Conservation (phyloP, 305 asterid genomes). For the Euphrasia arctica region DNA sequence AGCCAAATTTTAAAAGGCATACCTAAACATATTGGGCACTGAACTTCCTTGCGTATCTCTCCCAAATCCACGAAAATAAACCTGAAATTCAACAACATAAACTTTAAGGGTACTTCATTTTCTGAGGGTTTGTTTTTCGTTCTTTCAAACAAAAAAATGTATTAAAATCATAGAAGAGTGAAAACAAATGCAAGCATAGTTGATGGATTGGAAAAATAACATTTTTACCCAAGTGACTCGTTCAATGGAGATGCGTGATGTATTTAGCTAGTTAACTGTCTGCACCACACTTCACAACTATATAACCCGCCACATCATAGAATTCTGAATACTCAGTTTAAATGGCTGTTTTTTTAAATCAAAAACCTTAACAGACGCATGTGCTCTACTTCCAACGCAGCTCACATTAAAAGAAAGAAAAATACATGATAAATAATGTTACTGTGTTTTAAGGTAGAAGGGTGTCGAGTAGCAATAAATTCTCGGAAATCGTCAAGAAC, state of each 20-base stretch:
- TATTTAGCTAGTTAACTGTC: not conserved
- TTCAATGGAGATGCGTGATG: not conserved
- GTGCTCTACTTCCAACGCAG: too few species aligned
- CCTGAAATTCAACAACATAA: constrained; percentile 36
- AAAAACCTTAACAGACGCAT: too few species aligned
- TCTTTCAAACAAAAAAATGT: not conserved
- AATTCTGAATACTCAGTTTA: not conserved
- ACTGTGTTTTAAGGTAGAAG: too few species aligned
- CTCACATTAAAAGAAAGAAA: too few species aligned
- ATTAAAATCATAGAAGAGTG: not conserved
- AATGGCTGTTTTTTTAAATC: not conserved
- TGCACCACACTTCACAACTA: not conserved
- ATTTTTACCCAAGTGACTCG: not conserved
- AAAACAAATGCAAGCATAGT: not conserved
- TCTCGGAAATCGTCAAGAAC: not conserved
- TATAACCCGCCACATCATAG: not conserved
- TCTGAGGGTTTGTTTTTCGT: not conserved
- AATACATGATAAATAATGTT: too few species aligned
- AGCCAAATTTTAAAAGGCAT: constrained; percentile 20
- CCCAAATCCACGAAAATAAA: constrained; percentile 55
- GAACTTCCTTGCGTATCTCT: constrained; percentile 83
- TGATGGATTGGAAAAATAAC: not conserved
- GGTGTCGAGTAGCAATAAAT: too few species aligned
- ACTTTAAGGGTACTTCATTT: constrained; percentile 17
- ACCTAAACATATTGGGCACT: constrained; percentile 87